Evolutionary conservation across 164 flowering plant species (phyloP).

Genomic region (Liriodendron chinense): DNA sequence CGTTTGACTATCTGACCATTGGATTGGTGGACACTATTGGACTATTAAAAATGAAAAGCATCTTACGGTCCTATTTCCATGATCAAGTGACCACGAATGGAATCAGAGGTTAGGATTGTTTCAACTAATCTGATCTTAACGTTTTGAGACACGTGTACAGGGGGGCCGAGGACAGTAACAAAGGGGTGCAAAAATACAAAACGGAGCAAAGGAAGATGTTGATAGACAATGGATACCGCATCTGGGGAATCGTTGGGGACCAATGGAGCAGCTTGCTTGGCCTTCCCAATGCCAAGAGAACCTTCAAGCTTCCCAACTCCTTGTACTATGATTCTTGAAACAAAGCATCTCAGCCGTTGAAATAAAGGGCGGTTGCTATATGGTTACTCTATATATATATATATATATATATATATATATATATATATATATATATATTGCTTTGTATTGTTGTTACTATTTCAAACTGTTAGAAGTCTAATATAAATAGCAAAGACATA

Average conservation of each 20-base stretch:
- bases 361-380: too few species aligned
- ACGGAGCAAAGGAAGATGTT: conserved; percentile 45
- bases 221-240: conserved; percentile 46
- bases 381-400: too few species aligned
- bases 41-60: too few species aligned
- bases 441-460: too few species aligned
- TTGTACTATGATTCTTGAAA: conserved; percentile 46
- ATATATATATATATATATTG: too few species aligned
- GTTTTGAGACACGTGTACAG: conserved; percentile 18
- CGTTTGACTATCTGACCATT: too few species aligned
- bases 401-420: too few species aligned
- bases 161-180: conserved; percentile 42
- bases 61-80: background rate
- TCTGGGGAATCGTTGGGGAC: conserved; percentile 70
- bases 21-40: too few species aligned
- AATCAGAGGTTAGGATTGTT: too few species aligned
- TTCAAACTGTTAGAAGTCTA: too few species aligned
- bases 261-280: conserved; percentile 80
- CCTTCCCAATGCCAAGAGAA: conserved; percentile 41
- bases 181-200: conserved; percentile 46
- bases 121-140: background rate
- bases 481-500: too few species aligned
- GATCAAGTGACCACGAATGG: background rate
- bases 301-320: conserved; percentile 78
- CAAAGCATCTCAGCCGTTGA: background rate